Evolutionary conservation across 1,139 yeast species (phyloP).

Genomic region (Blastobotrys capitulatus): DNA sequence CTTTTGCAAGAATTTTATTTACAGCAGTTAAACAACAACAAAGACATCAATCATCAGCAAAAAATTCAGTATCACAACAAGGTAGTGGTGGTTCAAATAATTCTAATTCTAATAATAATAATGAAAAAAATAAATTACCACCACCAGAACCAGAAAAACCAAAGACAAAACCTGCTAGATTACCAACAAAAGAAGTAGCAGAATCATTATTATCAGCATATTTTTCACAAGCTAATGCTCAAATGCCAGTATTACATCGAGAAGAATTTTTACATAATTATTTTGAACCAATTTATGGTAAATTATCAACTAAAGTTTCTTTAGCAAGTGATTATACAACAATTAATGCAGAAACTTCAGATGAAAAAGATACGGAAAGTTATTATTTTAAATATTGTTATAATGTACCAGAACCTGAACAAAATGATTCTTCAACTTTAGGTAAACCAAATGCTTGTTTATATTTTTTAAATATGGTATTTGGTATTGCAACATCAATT

Average conservation of each 20-base stretch:
- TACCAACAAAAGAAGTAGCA: conserved; percentile 72
- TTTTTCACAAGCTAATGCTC: conserved; percentile 77
- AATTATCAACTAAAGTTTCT: conserved; percentile 47
- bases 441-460: conserved; percentile 29
- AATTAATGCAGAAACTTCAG: conserved; percentile 35
- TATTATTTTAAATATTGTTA: conserved; percentile 40
- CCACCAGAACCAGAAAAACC: conserved; percentile 13
- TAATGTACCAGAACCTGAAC: conserved; percentile 13
- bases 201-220: conserved; percentile 58
- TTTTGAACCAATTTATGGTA: conserved; percentile 76
- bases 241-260: conserved; percentile 74
- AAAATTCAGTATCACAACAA: neutral
- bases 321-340: conserved; percentile 59
- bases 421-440: conserved; percentile 8
- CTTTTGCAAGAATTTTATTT: conserved; percentile 69
- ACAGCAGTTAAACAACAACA: conserved; percentile 61
- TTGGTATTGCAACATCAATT: conserved; percentile 76
- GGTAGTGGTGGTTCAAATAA: neutral
- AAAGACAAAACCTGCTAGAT: conserved; percentile 40
- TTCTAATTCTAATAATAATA: neutral
- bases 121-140: neutral
- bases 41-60: conserved; percentile 4
- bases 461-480: conserved; percentile 65
- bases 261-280: conserved; percentile 62
- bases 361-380: conserved; percentile 35